phyloP scores from a whole-genome alignment of 2,329 filamentous ascomycete species.

The Allantophomopsis cytisporea region DNA sequence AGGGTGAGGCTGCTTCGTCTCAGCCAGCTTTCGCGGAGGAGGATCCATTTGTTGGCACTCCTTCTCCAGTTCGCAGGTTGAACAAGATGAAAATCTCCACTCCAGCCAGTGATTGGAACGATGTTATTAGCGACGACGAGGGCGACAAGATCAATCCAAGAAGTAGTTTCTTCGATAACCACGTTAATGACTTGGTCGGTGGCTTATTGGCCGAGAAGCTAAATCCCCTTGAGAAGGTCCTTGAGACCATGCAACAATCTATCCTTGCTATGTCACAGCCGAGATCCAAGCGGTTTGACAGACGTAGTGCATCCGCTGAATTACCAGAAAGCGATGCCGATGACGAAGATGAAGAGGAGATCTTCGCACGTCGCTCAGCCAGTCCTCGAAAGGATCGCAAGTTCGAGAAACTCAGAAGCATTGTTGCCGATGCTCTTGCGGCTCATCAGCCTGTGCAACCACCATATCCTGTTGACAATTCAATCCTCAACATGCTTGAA shows the following conservation, averaged over 20 bases:
- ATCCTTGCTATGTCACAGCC: constrained; percentile 43
- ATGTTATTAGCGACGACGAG: constrained; percentile 67
- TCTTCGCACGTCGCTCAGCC: constrained; percentile 48
- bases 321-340: constrained; percentile 78
- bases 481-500: constrained; percentile 51
- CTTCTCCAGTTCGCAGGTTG: constrained; percentile 45
- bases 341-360: constrained; percentile 68
- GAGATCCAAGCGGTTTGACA: constrained; percentile 40
- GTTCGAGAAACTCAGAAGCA: constrained; percentile 66
- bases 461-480: constrained; percentile 7
- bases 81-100: constrained; percentile 44
- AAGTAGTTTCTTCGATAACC: constrained; percentile 80
- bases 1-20: constrained; percentile 28
- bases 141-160: constrained; percentile 72
- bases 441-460: constrained; percentile 31
- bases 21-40: constrained; percentile 34
- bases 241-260: constrained; percentile 62
- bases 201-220: constrained; percentile 64
- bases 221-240: constrained; percentile 66
- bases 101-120: constrained; percentile 84
- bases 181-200: constrained; percentile 77
- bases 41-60: constrained; percentile 16
- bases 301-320: constrained; percentile 58
- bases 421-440: constrained; percentile 61
- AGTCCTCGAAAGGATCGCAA: constrained; percentile 71